Evolutionary conservation across 345 rosid species (phyloP).

Genomic region (Euclidium syriacum): DNA sequence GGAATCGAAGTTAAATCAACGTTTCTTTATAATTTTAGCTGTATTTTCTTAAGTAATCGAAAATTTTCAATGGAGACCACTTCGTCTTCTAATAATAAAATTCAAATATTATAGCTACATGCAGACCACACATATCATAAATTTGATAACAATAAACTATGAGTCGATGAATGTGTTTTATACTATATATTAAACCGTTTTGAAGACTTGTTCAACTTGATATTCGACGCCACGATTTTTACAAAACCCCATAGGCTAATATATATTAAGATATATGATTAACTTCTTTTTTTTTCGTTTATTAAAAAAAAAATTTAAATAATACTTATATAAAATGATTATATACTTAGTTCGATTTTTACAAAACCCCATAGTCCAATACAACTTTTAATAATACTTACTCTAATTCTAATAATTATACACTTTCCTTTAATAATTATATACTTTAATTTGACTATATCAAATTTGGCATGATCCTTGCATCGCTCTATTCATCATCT

Average conservation of each 20-base stretch:
- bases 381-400: neutral
- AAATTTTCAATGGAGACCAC: neutral
- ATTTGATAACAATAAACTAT: neutral
- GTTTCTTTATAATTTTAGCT: neutral
- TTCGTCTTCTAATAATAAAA: constrained; percentile 6
- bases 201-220: constrained; percentile 23
- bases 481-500: constrained; percentile 14
- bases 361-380: constrained; percentile 3
- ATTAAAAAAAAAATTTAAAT: too few relatives aligned
- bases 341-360: too few relatives aligned
- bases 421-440: too few relatives aligned
- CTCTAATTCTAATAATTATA: neutral
- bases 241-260: constrained; percentile 3
- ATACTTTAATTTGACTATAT: constrained; percentile 11
- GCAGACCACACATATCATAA: constrained; percentile 21
- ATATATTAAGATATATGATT: too few relatives aligned
- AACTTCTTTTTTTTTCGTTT: too few relatives aligned
- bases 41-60: neutral
- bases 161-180: constrained; percentile 5
- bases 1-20: neutral
- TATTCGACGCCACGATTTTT: constrained; percentile 33
- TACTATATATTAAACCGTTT: neutral
- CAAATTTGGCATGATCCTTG: constrained; percentile 30
- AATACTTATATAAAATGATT: too few relatives aligned
- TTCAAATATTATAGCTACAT: constrained; percentile 23